Evolutionary conservation across 495 filamentous ascomycete genomes (phyloP).

Genomic region (Penicillium coffeae): DNA sequence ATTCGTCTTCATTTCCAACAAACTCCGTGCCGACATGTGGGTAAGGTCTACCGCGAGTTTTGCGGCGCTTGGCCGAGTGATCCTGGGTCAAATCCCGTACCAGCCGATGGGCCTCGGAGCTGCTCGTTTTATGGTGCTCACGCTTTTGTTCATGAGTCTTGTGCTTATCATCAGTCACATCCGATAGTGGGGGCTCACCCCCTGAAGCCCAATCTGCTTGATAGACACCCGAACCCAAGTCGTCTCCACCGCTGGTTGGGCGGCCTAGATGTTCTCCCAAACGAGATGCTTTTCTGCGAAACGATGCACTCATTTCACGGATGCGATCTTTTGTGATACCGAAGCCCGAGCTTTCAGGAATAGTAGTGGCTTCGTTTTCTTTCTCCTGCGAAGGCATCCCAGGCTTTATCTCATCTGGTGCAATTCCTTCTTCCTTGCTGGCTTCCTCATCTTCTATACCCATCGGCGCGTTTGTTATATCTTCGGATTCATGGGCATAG

Average conservation of each 20-base stretch:
- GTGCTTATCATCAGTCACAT: conserved; percentile 30
- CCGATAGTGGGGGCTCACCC: conserved; percentile 20
- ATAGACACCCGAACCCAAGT: conserved; percentile 22
- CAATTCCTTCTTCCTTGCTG: neutral
- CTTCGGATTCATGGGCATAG: conserved; percentile 9
- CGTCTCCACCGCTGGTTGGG: conserved; percentile 18
- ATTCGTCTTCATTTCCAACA: conserved; percentile 11
- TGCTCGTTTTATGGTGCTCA: conserved; percentile 12
- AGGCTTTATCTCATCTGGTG: neutral
- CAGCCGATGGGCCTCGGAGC: conserved; percentile 27
- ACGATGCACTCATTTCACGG: neutral
- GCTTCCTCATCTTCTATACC: neutral
- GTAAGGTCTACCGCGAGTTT: conserved; percentile 15
- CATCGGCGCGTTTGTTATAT: conserved; percentile 6
- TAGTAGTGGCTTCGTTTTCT: neutral
- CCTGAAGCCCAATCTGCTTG: conserved; percentile 27
- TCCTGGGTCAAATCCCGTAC: conserved; percentile 33
- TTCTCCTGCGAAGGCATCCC: neutral
- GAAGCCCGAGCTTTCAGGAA: neutral
- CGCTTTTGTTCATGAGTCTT: conserved; percentile 28
- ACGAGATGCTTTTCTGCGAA: conserved; percentile 5
- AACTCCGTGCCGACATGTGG: conserved; percentile 11
- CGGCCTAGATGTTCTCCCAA: conserved; percentile 20
- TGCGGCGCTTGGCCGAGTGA: conserved; percentile 23
- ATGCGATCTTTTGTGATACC: neutral